Conservation (phyloP, 1,284 basidiomycete species). For the Trichosporon asahii region DNA sequence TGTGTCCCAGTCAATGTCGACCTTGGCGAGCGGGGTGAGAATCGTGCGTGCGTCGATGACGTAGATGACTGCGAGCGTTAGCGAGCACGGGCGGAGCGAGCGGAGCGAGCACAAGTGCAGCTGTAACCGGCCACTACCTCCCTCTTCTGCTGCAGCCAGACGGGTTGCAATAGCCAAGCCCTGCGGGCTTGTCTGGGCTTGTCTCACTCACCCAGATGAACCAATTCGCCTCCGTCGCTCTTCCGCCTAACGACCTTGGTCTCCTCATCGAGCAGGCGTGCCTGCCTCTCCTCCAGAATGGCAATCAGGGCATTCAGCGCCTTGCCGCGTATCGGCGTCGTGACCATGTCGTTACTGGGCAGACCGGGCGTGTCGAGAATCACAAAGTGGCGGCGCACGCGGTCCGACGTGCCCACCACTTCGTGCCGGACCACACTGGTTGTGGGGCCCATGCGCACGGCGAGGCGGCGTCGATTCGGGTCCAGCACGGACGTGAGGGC, state of each 20-base stretch:
- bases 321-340: slow-evolving; percentile 19
- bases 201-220: slow-evolving; percentile 41
- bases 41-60: slow-evolving; percentile 43
- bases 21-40: slow-evolving; percentile 18
- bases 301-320: slow-evolving; percentile 36
- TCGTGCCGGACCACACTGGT: slow-evolving; percentile 20
- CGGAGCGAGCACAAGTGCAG: too few relatives aligned
- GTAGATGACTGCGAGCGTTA: slow-evolving; percentile 37
- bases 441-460: slow-evolving; percentile 13
- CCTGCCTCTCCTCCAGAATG: slow-evolving; percentile 42
- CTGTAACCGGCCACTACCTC: too few relatives aligned
- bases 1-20: slow-evolving; percentile 26
- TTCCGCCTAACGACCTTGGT: slow-evolving; percentile 39
- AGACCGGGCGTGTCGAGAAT: slow-evolving; percentile 47
- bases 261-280: slow-evolving; percentile 42
- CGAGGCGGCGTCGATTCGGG: slow-evolving; percentile 11
- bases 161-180: too few relatives aligned
- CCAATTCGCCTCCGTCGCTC: slow-evolving; percentile 37
- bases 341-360: slow-evolving; percentile 9
- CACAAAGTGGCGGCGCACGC: slow-evolving; percentile 13
- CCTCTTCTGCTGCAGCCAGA: too few relatives aligned
- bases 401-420: slow-evolving; percentile 9
- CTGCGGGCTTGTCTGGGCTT: not conserved
- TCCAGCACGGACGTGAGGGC: slow-evolving; percentile 22
- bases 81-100: too few relatives aligned